Evolutionary conservation across 139 green algal genomes (phyloP).

Genomic region (Parachlorella kessleri): DNA sequence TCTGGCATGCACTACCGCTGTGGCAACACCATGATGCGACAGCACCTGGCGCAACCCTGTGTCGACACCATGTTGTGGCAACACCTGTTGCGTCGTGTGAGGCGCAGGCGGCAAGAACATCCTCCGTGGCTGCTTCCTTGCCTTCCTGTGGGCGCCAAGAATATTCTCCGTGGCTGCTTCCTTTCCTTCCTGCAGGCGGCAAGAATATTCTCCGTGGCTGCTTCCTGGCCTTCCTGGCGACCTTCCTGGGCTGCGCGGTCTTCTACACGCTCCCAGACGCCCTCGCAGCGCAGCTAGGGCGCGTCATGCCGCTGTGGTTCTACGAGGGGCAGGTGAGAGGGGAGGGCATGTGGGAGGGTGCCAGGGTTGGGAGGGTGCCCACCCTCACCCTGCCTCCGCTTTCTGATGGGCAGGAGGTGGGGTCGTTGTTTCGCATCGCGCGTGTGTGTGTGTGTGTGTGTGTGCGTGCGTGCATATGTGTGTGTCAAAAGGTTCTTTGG

Average conservation of each 20-base stretch:
- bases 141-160: no score
- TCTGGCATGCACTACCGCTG: no score
- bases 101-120: slow-evolving; percentile 57
- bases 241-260: slow-evolving; percentile 50
- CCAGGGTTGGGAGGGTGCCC: no score
- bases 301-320: slow-evolving; percentile 56
- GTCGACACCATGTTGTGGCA: no score
- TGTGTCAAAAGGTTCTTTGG: background rate
- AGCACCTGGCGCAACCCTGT: no score
- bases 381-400: no score
- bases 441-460: no score
- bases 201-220: slow-evolving; percentile 60
- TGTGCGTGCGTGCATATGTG: background rate
- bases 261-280: slow-evolving; percentile 54
- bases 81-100: background rate
- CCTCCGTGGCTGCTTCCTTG: slow-evolving; percentile 47
- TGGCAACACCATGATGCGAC: no score
- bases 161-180: background rate
- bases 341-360: background rate
- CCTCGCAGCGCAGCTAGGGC: slow-evolving; percentile 30
- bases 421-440: no score
- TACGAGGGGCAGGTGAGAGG: slow-evolving; percentile 49
- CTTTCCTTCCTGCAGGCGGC: slow-evolving; percentile 19
- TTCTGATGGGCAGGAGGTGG: no score
- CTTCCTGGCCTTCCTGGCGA: slow-evolving; percentile 57